Evolutionary conservation across 2,329 filamentous ascomycete genomes (phyloP).

Genomic region (Fusarium poae): DNA sequence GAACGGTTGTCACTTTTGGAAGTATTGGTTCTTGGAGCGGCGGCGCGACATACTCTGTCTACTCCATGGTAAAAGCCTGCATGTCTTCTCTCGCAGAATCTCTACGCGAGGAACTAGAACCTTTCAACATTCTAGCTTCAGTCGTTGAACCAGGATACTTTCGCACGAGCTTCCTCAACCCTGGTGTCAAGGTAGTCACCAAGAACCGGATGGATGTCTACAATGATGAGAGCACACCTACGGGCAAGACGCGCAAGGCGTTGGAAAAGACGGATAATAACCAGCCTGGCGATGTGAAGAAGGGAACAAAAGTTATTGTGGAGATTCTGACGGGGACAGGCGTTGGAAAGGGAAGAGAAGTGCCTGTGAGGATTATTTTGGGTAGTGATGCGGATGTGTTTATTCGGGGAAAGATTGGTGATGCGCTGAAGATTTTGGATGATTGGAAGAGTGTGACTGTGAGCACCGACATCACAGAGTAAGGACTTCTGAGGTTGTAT

Average conservation of each 20-base stretch:
- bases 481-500: too few species aligned
- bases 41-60: constrained; percentile 56
- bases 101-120: constrained; percentile 58
- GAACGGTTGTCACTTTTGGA: constrained; percentile 60
- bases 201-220: constrained; percentile 53
- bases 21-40: constrained; percentile 61
- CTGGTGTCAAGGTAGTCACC: constrained; percentile 46
- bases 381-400: constrained; percentile 63
- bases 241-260: constrained; percentile 46
- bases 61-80: constrained; percentile 62
- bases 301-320: constrained; percentile 65
- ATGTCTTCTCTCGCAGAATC: constrained; percentile 60
- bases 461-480: constrained; percentile 45
- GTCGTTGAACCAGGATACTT: constrained; percentile 67
- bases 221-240: constrained; percentile 48
- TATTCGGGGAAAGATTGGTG: constrained; percentile 59
- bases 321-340: constrained; percentile 68
- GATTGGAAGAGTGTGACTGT: constrained; percentile 60
- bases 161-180: constrained; percentile 63
- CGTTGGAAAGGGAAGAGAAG: constrained; percentile 59
- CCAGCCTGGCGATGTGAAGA: constrained; percentile 68
- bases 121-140: constrained; percentile 59
- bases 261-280: constrained; percentile 58
- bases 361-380: constrained; percentile 67
- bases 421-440: constrained; percentile 59